Evolutionary conservation across 805 yeast species (phyloP), one percentile per base, ranked within the genome.

Genomic region (Naumovozyma dairenensis): DNA sequence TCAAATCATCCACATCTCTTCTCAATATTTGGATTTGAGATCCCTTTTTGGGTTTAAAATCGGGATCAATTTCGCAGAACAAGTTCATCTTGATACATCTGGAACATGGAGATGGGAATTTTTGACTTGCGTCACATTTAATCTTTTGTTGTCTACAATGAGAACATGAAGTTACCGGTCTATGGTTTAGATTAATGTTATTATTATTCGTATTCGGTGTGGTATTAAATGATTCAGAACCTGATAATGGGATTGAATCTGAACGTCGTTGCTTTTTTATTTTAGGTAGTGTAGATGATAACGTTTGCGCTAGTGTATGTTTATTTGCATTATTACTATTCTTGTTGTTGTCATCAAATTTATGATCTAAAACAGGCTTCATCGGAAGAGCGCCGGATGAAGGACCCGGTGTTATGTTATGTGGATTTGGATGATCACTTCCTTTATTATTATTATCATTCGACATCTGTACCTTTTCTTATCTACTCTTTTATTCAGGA

Each of bases 141-240:
- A 87, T 85, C 58, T 87, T 87, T 56, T 86, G 96, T 53, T 87
- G 96, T 33, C 96, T 73, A 53, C 96, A 87, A 54, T 85, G 92
- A 0, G 95, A 83, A 53, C 96, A 87, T 3, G 94, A 80, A 0
- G 94, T 84, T 2, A 86, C 93, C 0, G 95, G 95, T 36, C 96
- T 62, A 49, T 82, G 89, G 2, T 79, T 42, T 9, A 33, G n/a
- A n/a, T n/a, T n/a, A n/a, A n/a, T n/a, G n/a, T n/a, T n/a, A n/a
- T n/a, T n/a, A n/a, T n/a, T n/a, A n/a, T 32, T 32, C 24, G 14
- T 25, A 17, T 25, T 24, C 15, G 25, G 18, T 20, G 12, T 8
- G 2, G 25, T 21, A 10, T 26, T n/a, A 13, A 27, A 14, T 17
- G 28, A 29, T 16, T 4, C 21, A n/a, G 21, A 9, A n/a, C n/a